These are phyloP conservation scores for Cardiosporidium cionae DNA, from an alignment of 169 alveolate species.

Conservation along the genomic window DNA sequence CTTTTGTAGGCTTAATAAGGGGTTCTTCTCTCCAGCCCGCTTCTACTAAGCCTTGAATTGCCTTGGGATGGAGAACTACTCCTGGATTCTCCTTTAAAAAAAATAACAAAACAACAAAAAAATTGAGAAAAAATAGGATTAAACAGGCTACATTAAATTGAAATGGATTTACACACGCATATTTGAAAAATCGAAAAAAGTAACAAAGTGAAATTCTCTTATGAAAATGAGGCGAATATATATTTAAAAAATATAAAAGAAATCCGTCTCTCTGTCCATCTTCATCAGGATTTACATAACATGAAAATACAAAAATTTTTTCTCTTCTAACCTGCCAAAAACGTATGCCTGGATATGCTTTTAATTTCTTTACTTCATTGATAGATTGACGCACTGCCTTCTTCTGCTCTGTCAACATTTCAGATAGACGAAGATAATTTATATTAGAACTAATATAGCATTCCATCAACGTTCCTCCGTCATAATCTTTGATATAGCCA, in stretches of 20 bases:
- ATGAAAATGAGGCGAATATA: no score
- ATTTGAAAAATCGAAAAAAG: no score
- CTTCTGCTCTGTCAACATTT: constrained; percentile 79
- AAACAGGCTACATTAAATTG: neutral
- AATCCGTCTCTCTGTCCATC: no score
- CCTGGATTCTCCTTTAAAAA: constrained; percentile 25
- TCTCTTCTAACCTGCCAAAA: constrained; percentile 58
- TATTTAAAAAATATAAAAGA: no score
- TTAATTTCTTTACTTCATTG: constrained; percentile 62
- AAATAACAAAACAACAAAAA: neutral
- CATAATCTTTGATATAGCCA: constrained; percentile 97
- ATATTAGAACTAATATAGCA: constrained; percentile 85
- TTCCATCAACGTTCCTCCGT: constrained; percentile 99
- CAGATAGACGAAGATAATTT: constrained; percentile 81
- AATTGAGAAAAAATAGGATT: neutral
- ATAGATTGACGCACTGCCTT: constrained; percentile 68
- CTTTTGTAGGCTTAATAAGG: constrained; percentile 12
- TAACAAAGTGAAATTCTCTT: no score
- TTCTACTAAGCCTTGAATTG: constrained; percentile 84
- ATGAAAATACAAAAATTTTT: no score
- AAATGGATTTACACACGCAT: neutral
- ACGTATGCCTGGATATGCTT: constrained; percentile 67
- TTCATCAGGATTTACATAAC: no score
- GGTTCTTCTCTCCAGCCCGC: constrained; percentile 77
- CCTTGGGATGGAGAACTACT: constrained; percentile 48